Evolutionary conservation across 2,329 filamentous ascomycete species (phyloP).

Genomic region (Diaporthe sp.): DNA sequence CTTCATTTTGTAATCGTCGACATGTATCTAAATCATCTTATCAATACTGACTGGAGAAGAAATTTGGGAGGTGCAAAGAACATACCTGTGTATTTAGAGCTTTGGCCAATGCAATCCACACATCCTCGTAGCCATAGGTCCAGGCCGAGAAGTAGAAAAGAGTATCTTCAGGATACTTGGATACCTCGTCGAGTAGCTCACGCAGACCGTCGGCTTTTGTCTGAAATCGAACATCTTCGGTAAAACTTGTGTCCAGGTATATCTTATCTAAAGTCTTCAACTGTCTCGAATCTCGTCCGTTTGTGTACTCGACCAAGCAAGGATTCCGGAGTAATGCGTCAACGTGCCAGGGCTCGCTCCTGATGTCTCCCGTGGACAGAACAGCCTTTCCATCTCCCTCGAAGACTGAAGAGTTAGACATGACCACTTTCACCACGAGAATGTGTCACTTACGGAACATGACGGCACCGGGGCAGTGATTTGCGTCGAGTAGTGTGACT

Average conservation of each 20-base stretch:
- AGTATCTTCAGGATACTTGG: conserved; percentile 77
- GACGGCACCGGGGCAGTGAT: conserved; percentile 90
- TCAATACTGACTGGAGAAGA: neutral
- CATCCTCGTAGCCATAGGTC: conserved; percentile 89
- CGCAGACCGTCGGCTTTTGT: conserved; percentile 80
- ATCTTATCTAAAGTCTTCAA: conserved; percentile 80
- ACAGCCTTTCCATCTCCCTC: conserved; percentile 79
- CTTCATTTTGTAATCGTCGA: conserved; percentile 82
- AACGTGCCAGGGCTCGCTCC: conserved; percentile 90
- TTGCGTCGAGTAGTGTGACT: conserved; percentile 90
- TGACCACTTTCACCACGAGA: too few species aligned
- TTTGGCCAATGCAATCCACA: conserved; percentile 85
- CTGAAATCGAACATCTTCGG: conserved; percentile 60
- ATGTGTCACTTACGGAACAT: conserved; percentile 77
- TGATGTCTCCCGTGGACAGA: conserved; percentile 90
- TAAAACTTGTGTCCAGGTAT: conserved; percentile 90
- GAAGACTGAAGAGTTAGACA: conserved; percentile 66
- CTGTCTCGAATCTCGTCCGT: neutral
- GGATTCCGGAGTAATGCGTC: conserved; percentile 79
- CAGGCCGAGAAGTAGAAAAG: conserved; percentile 88
- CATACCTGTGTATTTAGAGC: conserved; percentile 73
- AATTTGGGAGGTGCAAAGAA: neutral
- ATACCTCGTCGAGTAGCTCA: conserved; percentile 79
- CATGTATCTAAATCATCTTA: conserved; percentile 70
- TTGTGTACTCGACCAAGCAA: conserved; percentile 78